phyloP scores from a whole-genome alignment of 1,284 basidiomycete species.

The Fomitopsis palustris region DNA sequence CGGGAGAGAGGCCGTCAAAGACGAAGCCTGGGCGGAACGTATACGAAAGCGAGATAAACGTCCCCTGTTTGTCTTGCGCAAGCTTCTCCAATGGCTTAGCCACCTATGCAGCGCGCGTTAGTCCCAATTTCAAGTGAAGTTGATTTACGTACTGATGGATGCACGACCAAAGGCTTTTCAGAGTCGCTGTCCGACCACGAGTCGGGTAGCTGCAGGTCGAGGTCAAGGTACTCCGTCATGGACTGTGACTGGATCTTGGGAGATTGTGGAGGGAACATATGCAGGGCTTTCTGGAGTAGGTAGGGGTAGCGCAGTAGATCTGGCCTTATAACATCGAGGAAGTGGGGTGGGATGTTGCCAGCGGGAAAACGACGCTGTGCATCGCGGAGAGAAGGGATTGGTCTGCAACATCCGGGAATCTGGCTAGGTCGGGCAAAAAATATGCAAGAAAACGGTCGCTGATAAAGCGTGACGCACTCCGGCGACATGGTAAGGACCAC shows the following conservation, averaged over 20 bases:
- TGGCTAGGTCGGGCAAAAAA: background rate
- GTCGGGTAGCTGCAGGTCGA: background rate
- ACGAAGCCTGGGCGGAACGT: constrained; percentile 55
- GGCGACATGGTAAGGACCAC: no score
- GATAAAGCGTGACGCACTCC: no score
- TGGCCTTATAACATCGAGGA: background rate
- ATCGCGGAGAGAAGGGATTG: no score
- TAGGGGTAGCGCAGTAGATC: background rate
- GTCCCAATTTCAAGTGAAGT: background rate
- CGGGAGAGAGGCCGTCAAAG: constrained; percentile 7
- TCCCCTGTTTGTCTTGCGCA: constrained; percentile 8
- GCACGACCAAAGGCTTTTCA: background rate
- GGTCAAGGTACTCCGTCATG: background rate
- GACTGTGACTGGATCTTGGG: no score
- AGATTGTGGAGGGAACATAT: background rate
- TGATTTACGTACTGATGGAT: background rate
- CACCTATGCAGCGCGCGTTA: background rate
- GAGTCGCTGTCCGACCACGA: background rate
- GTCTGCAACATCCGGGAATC: background rate
- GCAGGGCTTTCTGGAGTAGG: background rate
- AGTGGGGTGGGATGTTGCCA: background rate
- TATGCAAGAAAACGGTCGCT: no score
- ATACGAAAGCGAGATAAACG: constrained; percentile 67
- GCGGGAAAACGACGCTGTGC: background rate
- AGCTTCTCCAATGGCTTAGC: background rate